Conservation (phyloP, 495 filamentous ascomycete genomes). For the Oleoguttula mirabilis region DNA sequence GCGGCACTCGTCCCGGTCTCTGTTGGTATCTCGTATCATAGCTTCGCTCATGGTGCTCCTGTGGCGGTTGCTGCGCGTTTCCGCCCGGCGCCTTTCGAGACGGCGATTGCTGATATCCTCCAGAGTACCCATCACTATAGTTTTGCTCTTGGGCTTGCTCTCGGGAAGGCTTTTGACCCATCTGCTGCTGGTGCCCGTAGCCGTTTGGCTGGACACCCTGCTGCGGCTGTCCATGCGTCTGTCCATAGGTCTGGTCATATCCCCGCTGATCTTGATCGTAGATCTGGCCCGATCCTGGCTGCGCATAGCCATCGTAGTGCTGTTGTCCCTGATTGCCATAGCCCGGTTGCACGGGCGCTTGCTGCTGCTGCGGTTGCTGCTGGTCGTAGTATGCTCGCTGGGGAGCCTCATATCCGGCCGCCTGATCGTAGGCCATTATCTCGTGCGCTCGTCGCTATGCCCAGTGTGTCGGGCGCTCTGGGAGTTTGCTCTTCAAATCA, state of each 20-base stretch:
- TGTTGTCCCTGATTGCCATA: neutral
- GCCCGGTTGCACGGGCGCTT: constrained; percentile 1
- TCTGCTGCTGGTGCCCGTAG: no score
- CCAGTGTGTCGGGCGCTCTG: neutral
- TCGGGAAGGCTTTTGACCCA: no score
- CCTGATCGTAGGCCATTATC: constrained; percentile 16
- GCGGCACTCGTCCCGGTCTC: constrained; percentile 1
- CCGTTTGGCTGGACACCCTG: no score
- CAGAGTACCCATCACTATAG: neutral
- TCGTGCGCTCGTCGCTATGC: neutral
- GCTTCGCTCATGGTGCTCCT: constrained; percentile 4
- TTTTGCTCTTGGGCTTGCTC: constrained; percentile 6
- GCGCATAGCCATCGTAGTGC: neutral
- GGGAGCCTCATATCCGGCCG: constrained; percentile 12
- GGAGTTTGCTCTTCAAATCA: no score
- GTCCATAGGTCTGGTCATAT: no score
- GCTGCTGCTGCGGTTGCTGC: constrained; percentile 8
- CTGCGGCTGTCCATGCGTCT: no score
- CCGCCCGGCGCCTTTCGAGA: neutral
- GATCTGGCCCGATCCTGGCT: no score
- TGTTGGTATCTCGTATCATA: constrained; percentile 17
- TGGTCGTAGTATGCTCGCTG: constrained; percentile 15
- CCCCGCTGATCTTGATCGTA: neutral
- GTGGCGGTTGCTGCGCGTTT: neutral
- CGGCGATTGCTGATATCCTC: neutral